Evolutionary conservation across 2,329 filamentous ascomycete species (phyloP).

Genomic region (Rutstroemia sp.): DNA sequence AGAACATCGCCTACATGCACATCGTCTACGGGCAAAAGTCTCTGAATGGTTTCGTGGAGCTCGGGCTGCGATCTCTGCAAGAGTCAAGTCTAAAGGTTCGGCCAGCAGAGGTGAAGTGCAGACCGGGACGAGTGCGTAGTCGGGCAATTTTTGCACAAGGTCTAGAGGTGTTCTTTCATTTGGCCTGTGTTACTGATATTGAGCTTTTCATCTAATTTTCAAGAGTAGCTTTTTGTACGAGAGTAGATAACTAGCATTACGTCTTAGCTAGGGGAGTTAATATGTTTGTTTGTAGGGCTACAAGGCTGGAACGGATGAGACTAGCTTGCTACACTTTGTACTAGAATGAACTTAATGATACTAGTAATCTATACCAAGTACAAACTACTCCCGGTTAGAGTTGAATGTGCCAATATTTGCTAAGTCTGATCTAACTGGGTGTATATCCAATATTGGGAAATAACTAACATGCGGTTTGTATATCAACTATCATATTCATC

Average conservation of each 20-base stretch:
- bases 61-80: constrained; percentile 19
- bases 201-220: constrained; percentile 2
- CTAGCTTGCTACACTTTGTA: not conserved
- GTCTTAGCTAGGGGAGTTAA: not conserved
- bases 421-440: not conserved
- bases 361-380: not conserved
- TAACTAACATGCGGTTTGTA: too few species aligned
- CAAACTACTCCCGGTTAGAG: not conserved
- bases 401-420: not conserved
- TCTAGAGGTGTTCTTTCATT: not conserved
- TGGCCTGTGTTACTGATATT: not conserved
- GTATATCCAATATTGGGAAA: too few species aligned
- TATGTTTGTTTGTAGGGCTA: constrained; percentile 1
- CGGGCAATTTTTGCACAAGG: not conserved
- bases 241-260: not conserved
- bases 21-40: constrained; percentile 21
- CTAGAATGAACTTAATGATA: not conserved
- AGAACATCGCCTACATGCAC: constrained; percentile 13
- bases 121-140: constrained; percentile 1
- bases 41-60: constrained; percentile 24
- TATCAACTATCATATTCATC: too few species aligned
- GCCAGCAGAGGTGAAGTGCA: not conserved
- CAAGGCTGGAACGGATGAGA: not conserved
- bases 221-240: not conserved
- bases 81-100: constrained; percentile 17